These are phyloP conservation scores for Tolypocladium tundrense DNA, from an alignment of 2,329 filamentous ascomycete genomes.

Conservation along the genomic window DNA sequence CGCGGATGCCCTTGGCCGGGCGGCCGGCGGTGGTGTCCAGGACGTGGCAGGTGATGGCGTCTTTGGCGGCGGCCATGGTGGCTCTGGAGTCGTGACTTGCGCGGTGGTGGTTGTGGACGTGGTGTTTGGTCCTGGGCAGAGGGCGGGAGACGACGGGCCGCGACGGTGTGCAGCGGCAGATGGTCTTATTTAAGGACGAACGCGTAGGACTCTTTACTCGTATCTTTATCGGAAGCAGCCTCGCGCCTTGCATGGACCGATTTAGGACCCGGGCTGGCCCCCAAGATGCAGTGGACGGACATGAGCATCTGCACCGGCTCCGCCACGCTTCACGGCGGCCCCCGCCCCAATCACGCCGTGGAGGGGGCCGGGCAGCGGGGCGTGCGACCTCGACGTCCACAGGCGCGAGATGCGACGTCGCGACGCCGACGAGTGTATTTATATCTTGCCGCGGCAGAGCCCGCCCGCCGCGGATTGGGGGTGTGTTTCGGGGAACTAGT, in stretches of 20 bases:
- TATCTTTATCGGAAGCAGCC: not conserved
- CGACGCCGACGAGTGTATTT: not conserved
- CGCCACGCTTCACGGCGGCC: not conserved
- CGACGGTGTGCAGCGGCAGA: not conserved
- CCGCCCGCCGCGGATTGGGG: not conserved
- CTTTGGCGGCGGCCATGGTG: constrained; percentile 24
- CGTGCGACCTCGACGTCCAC: not conserved
- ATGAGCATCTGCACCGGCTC: not conserved
- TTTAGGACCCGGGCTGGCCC: not conserved
- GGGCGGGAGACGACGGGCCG: not conserved
- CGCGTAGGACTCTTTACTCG: not conserved
- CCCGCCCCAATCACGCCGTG: not conserved
- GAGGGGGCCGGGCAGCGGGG: not conserved
- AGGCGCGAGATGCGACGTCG: not conserved
- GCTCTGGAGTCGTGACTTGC: not conserved
- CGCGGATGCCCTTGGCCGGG: constrained; percentile 56
- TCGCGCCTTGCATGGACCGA: not conserved
- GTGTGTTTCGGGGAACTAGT: not conserved
- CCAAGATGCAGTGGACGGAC: not conserved
- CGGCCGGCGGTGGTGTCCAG: constrained; percentile 70
- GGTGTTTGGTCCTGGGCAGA: not conserved
- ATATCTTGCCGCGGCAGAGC: not conserved
- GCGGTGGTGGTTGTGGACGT: not conserved
- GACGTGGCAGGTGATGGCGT: constrained; percentile 76
- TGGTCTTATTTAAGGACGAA: not conserved